phyloP scores from a whole-genome alignment of 116 monocot species.

The Cymodocea nodosa region DNA sequence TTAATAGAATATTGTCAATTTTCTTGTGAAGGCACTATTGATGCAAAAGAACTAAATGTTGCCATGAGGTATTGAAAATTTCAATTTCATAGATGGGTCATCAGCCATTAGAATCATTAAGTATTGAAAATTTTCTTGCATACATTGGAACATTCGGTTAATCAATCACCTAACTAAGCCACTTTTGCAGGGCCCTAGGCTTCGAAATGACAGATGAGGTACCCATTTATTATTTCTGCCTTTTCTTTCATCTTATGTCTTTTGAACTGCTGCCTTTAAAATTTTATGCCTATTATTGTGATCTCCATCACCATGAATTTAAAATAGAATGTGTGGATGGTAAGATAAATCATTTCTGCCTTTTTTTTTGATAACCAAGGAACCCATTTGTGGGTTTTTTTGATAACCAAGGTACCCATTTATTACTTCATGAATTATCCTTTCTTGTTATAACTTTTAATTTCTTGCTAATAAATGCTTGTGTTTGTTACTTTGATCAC shows the following conservation, averaged over 20 bases:
- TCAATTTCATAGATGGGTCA: background rate
- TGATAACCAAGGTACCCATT: no score
- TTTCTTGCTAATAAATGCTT: background rate
- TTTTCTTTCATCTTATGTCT: background rate
- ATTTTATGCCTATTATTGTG: no score
- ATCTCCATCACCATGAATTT: no score
- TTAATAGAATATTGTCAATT: background rate
- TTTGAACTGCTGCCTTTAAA: background rate
- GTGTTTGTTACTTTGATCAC: no score
- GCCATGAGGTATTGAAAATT: conserved; percentile 71
- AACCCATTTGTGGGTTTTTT: no score
- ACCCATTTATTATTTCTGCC: conserved; percentile 1
- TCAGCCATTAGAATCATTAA: background rate
- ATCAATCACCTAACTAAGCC: background rate
- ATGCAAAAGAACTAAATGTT: conserved; percentile 89
- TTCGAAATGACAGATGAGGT: conserved; percentile 96
- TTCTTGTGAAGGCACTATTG: conserved; percentile 63
- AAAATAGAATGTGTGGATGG: no score
- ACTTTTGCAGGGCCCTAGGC: conserved; percentile 74
- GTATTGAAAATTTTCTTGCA: background rate
- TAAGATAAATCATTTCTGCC: no score
- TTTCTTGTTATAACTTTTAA: background rate
- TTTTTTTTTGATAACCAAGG: no score
- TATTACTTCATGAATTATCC: no score
- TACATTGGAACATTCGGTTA: background rate